Conservation (phyloP, 2,329 filamentous ascomycete species). For the Dothidotthia symphoricarpi region DNA sequence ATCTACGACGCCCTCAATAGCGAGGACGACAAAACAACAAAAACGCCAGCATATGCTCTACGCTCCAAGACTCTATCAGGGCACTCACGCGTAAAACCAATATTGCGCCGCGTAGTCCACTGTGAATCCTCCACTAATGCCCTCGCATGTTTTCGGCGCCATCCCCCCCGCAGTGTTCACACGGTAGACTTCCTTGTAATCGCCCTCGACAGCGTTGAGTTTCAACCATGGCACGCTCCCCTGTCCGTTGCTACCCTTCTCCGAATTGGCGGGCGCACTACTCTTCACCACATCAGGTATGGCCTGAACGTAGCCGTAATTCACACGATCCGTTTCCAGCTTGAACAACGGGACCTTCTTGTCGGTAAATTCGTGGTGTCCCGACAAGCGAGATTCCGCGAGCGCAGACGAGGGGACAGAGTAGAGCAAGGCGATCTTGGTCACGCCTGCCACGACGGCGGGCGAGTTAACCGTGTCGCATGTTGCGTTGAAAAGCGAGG, state of each 20-base stretch:
- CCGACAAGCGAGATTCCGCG: constrained; percentile 63
- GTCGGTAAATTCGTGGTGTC: constrained; percentile 78
- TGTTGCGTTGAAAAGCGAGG: constrained; percentile 82
- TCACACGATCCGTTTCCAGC: constrained; percentile 57
- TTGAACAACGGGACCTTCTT: constrained; percentile 75
- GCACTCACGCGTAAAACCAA: constrained; percentile 54
- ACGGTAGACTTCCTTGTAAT: constrained; percentile 74
- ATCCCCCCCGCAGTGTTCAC: constrained; percentile 80
- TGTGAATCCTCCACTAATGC: constrained; percentile 61
- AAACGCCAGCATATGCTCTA: constrained; percentile 38
- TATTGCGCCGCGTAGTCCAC: constrained; percentile 84
- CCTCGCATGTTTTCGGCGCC: constrained; percentile 70
- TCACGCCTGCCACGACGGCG: constrained; percentile 63
- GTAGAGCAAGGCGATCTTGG: constrained; percentile 67
- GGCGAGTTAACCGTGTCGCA: constrained; percentile 73
- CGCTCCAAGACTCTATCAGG: constrained; percentile 15
- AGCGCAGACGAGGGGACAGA: constrained; percentile 48
- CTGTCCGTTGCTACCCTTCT: constrained; percentile 55
- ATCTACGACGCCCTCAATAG: constrained; percentile 17
- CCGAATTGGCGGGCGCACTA: constrained; percentile 61
- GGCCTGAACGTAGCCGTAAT: constrained; percentile 61
- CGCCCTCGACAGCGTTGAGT: constrained; percentile 51
- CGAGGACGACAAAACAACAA: constrained; percentile 9
- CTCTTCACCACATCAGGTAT: constrained; percentile 60
- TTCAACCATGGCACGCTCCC: constrained; percentile 80